phyloP scores from a whole-genome alignment of 2,329 filamentous ascomycete genomes.

The Penicillium sp. region DNA sequence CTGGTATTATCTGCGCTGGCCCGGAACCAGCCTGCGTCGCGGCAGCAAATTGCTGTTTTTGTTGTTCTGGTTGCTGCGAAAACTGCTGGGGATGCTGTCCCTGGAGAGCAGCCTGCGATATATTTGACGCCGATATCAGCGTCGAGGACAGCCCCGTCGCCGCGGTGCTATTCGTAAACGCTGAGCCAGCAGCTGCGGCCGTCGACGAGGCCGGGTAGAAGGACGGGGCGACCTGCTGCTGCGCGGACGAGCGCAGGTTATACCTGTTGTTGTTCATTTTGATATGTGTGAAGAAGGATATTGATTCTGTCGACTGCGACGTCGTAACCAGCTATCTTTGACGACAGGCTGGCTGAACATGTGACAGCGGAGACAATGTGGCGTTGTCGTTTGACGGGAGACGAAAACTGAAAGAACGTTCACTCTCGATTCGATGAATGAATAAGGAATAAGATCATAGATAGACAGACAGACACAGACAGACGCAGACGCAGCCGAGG shows the following conservation, averaged over 20 bases:
- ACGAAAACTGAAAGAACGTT: too few relatives aligned
- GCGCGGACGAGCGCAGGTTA: slow-evolving; percentile 12
- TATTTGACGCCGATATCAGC: not conserved
- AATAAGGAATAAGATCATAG: too few relatives aligned
- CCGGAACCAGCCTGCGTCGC: not conserved
- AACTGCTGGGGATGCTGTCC: not conserved
- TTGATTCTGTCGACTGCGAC: too few relatives aligned
- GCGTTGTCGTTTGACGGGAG: too few relatives aligned
- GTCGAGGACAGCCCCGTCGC: not conserved
- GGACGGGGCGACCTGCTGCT: slow-evolving; percentile 1
- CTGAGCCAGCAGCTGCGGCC: not conserved
- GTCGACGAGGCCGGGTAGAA: slow-evolving; percentile 8
- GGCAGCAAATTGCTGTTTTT: slow-evolving; percentile 1
- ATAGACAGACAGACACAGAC: too few relatives aligned
- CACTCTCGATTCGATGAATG: too few relatives aligned
- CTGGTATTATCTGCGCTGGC: slow-evolving; percentile 5
- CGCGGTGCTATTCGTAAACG: not conserved
- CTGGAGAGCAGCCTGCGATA: not conserved
- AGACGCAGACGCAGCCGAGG: too few relatives aligned
- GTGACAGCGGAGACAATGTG: too few relatives aligned
- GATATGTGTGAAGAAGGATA: too few relatives aligned
- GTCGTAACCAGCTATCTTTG: too few relatives aligned
- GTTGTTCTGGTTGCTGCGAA: not conserved
- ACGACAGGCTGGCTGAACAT: too few relatives aligned
- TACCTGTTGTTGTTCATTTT: slow-evolving; percentile 11